Conservation (phyloP, 192 early-diverging fungal genomes). For the Pilaira anomala region DNA sequence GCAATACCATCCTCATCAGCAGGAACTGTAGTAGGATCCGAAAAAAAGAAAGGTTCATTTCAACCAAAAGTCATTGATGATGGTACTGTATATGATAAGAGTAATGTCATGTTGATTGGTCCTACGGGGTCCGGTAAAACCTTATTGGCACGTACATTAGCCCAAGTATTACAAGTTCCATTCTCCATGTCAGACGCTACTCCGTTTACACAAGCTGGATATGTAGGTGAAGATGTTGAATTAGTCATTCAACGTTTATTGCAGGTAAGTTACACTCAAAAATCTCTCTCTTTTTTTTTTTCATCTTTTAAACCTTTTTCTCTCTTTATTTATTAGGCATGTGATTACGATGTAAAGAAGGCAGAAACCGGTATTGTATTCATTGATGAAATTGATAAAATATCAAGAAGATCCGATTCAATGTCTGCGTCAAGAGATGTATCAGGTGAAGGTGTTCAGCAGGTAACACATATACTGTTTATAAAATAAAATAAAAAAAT, state of each 20-base stretch:
- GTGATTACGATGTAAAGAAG: constrained; percentile 83
- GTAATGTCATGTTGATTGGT: constrained; percentile 83
- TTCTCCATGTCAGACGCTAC: constrained; percentile 89
- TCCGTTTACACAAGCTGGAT: constrained; percentile 85
- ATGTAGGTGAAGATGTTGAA: constrained; percentile 90
- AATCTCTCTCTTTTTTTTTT: too few species aligned
- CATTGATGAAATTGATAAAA: constrained; percentile 92
- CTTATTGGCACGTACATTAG: constrained; percentile 74
- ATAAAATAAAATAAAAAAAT: not conserved
- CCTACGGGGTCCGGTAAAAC: constrained; percentile 87
- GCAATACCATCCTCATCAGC: not conserved
- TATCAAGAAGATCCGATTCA: constrained; percentile 75
- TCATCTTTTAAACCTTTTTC: not conserved
- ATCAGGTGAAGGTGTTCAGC: constrained; percentile 91
- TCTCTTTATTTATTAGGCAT: constrained; percentile 41
- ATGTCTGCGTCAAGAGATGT: constrained; percentile 78
- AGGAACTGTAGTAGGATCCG: too few species aligned
- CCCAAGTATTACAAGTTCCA: constrained; percentile 80
- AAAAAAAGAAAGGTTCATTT: too few species aligned
- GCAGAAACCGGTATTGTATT: constrained; percentile 87
- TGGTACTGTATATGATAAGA: constrained; percentile 74
- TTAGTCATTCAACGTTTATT: constrained; percentile 77
- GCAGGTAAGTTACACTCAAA: constrained; percentile 46
- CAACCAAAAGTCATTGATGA: constrained; percentile 4
- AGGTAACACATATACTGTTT: constrained; percentile 28